Percentiles rank a stretch among this genome's conserved stretches.
Evolutionary conservation across 176 grass and related monocot species (phyloP).

Genomic region (Chrysopogon serrulatus): DNA sequence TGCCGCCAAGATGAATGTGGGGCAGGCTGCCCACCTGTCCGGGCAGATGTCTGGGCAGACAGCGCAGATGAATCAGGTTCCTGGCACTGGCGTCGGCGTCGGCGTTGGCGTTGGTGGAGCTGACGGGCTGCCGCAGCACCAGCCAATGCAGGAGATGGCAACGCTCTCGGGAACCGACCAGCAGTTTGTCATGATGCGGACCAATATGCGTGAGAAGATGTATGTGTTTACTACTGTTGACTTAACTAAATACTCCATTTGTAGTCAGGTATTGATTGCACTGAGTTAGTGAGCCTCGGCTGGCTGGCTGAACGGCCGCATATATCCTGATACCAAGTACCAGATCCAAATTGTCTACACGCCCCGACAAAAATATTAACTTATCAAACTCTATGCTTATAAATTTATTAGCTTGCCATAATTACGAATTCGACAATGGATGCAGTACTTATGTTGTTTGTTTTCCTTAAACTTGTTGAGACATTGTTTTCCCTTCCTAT

Average conservation of each 20-base stretch:
- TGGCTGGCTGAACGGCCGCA: not conserved
- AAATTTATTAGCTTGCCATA: slow-evolving; percentile 13
- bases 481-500: not conserved
- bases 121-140: slow-evolving; percentile 41
- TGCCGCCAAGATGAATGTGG: slow-evolving; percentile 51
- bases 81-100: not conserved
- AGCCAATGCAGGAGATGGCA: slow-evolving; percentile 40
- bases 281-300: not conserved
- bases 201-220: slow-evolving; percentile 51
- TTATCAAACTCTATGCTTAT: not conserved
- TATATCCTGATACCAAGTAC: not conserved
- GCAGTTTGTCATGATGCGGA: slow-evolving; percentile 33
- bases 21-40: slow-evolving; percentile 59
- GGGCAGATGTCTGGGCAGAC: slow-evolving; percentile 58
- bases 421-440: not conserved
- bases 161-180: slow-evolving; percentile 25
- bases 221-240: slow-evolving; percentile 29
- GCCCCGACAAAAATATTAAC: not conserved
- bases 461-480: not conserved
- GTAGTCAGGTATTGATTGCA: slow-evolving; percentile 18
- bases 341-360: not conserved
- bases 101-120: not conserved
- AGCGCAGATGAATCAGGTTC: slow-evolving; percentile 46
- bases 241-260: not conserved
- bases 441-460: not conserved